These are phyloP conservation scores for Amylostereum chailletii DNA, from an alignment of 1,284 basidiomycete species.

Conservation along the genomic window DNA sequence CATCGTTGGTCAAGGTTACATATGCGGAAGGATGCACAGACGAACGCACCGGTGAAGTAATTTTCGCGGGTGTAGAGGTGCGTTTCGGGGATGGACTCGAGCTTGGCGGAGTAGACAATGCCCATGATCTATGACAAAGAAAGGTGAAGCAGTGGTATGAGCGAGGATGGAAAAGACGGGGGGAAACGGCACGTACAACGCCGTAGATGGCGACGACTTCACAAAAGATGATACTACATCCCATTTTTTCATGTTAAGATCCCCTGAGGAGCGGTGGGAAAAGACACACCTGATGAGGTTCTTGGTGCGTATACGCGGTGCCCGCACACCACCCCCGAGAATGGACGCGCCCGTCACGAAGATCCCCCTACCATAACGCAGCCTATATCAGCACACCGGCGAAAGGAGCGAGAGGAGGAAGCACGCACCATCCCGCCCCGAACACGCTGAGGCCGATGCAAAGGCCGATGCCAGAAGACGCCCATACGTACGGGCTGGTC, in stretches of 20 bases:
- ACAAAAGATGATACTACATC: constrained; percentile 90
- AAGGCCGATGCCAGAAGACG: constrained; percentile 82
- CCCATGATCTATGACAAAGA: constrained; percentile 66
- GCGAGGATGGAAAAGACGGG: background rate
- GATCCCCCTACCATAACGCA: constrained; percentile 71
- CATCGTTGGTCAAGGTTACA: background rate
- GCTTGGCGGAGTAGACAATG: constrained; percentile 86
- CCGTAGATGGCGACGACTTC: constrained; percentile 98
- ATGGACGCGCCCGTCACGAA: constrained; percentile 95
- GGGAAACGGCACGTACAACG: constrained; percentile 50
- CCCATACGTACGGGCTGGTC: constrained; percentile 92
- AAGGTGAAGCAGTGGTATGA: background rate
- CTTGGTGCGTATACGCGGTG: constrained; percentile 94
- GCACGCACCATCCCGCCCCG: constrained; percentile 88
- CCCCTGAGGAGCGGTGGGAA: background rate
- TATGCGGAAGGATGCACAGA: background rate
- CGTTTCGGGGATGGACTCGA: constrained; percentile 50
- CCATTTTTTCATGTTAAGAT: background rate
- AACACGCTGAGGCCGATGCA: constrained; percentile 92
- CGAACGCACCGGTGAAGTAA: constrained; percentile 77
- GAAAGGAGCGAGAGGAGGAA: background rate
- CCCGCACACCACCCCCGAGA: constrained; percentile 89
- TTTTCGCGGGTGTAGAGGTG: constrained; percentile 74
- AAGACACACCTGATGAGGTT: constrained; percentile 84
- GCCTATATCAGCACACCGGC: background rate